Evolutionary conservation across 768 basidiomycete species (phyloP).

Genomic region (Agaricus sinodeliciosus): DNA sequence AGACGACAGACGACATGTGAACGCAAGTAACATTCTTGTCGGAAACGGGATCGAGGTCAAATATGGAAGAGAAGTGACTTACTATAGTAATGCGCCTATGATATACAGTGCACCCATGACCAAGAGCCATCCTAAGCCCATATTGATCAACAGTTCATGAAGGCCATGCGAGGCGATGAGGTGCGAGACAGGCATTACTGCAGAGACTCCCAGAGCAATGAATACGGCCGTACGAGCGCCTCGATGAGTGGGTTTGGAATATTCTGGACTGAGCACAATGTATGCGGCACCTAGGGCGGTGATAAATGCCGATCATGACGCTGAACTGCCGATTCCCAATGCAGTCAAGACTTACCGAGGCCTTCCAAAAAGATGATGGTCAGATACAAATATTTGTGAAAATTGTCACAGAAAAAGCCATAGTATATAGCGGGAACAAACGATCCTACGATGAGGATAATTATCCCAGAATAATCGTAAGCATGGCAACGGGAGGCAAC

Average conservation of each 20-base stretch:
- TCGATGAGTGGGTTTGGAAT: slow-evolving; percentile 68
- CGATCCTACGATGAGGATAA: slow-evolving; percentile 71
- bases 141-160: slow-evolving; percentile 43
- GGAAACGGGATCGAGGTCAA: slow-evolving; percentile 3
- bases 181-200: slow-evolving; percentile 64
- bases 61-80: slow-evolving; percentile 26
- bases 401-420: slow-evolving; percentile 63
- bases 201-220: slow-evolving; percentile 68
- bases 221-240: slow-evolving; percentile 75
- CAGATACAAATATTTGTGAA: slow-evolving; percentile 50
- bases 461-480: slow-evolving; percentile 78
- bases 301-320: slow-evolving; percentile 16
- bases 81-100: slow-evolving; percentile 77
- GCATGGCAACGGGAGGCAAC: slow-evolving; percentile 54
- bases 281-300: slow-evolving; percentile 50
- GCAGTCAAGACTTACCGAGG: slow-evolving; percentile 40
- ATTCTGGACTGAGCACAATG: slow-evolving; percentile 74
- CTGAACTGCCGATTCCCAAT: slow-evolving; percentile 15
- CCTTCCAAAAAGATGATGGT: slow-evolving; percentile 45
- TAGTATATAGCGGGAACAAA: slow-evolving; percentile 75
- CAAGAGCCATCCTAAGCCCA: slow-evolving; percentile 69
- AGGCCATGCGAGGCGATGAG: slow-evolving; percentile 53
- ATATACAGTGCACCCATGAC: slow-evolving; percentile 73
- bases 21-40: neutral
- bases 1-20: neutral